Evolutionary conservation across 78 protist species (phyloP), one percentile per base, ranked within the genome.

Genomic region (Cavenderia fasciculata): DNA sequence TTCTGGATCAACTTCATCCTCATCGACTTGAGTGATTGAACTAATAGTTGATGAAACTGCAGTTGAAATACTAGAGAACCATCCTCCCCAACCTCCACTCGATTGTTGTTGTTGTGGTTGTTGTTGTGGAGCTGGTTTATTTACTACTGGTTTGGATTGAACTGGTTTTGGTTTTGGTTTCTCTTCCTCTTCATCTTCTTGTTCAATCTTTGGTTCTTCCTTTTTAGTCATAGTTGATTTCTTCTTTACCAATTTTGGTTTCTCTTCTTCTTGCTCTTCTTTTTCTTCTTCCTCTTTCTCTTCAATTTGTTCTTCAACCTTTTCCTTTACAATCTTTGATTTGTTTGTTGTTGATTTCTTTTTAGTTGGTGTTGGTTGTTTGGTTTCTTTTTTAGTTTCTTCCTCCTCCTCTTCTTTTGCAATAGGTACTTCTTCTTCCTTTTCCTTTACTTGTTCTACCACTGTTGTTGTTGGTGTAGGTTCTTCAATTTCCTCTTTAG

Each of bases 41-140:
- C 34, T 68, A 33, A 82, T 68, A 18, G 90, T 82, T 29, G 74
- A 51, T 41, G 90, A 47, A 1, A 82, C 90, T n/a, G 90, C 90
- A 68, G 52, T 82, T 33, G 77, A 68, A 52, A 82, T 69, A 52
- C 77, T 66, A n/a, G 90, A 82, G 33, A 82, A 82, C 90, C 90
- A 82, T 27, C 70, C 70, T 3, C 90, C 88, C 90, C 90, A 82
- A 25, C 90, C 90, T 23, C 44, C 8, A 29, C 52, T 31, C 18
- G 10, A 27, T 82, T 34, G 90, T 51, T 3, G 49, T 65, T 44
- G 74, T 52, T 44, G 43, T 47, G 49, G 62, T n/a, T 29, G 31
- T 68, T 66, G 77, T 57, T 16, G 44, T 23, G 36, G 40, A 27
- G 21, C 36, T 52, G 51, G 69, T 56, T 52, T 10, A 38, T 29